A percentile compares a stretch with the other conserved stretches of the same genome.
Evolutionary conservation across 192 early-diverging fungal genomes (phyloP).

Genomic region (Umbelopsis ramanniana): DNA sequence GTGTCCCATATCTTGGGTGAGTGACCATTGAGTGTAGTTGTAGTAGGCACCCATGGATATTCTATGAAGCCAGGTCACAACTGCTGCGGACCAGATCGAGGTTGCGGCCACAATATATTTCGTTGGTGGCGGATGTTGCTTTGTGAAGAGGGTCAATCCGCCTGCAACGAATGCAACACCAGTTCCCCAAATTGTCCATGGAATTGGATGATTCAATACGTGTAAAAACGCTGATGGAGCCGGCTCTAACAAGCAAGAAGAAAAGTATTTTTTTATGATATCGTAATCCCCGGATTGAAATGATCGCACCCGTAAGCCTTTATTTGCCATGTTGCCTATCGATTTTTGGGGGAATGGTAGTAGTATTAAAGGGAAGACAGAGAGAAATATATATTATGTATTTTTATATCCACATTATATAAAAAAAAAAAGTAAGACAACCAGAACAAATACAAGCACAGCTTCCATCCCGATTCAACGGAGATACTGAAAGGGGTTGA

Average conservation of each 20-base stretch:
- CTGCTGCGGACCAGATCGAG: not conserved
- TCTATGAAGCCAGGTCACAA: not conserved
- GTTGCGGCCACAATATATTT: not conserved
- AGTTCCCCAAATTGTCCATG: not conserved
- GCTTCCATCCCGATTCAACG: too few species aligned
- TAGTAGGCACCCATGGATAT: not conserved
- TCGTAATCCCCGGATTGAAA: not conserved
- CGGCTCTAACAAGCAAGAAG: not conserved
- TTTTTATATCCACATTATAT: too few species aligned
- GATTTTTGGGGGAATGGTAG: not conserved
- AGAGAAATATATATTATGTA: too few species aligned
- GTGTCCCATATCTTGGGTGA: not conserved
- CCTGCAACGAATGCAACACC: not conserved
- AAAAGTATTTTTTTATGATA: not conserved
- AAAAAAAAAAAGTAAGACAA: too few species aligned
- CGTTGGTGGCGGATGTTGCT: not conserved
- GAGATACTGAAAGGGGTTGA: too few species aligned
- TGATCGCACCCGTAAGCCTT: not conserved
- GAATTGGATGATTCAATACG: not conserved
- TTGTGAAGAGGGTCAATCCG: not conserved
- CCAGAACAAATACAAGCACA: too few species aligned
- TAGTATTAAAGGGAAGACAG: too few species aligned
- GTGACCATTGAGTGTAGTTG: not conserved
- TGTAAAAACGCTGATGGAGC: not conserved
- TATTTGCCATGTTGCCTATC: not conserved